A percentile compares a stretch with the other conserved stretches of the same genome.
Conservation (phyloP, 164 flowering plant species). For the Chimonanthus praecox region DNA sequence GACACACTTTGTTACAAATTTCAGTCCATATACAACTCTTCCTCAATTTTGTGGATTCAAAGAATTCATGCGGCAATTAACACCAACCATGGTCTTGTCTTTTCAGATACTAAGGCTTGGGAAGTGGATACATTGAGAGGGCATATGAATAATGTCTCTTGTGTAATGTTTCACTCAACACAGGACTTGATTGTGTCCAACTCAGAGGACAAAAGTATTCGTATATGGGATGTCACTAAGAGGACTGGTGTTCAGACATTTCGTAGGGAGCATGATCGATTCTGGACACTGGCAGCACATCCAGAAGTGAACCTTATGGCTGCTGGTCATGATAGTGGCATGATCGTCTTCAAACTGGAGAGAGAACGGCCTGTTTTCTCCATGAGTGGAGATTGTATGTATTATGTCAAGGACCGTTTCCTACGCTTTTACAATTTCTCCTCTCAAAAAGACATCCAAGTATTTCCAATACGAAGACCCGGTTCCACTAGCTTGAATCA, state of each 20-base stretch:
- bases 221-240: constrained; percentile 80
- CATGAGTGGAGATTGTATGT: constrained; percentile 63
- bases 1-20: background rate
- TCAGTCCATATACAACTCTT: background rate
- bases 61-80: background rate
- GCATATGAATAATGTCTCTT: constrained; percentile 92
- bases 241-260: constrained; percentile 87
- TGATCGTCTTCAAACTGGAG: constrained; percentile 91
- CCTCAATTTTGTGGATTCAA: background rate
- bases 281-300: constrained; percentile 79
- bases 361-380: constrained; percentile 87
- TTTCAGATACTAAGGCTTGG: constrained; percentile 94
- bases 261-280: constrained; percentile 80
- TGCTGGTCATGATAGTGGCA: constrained; percentile 91
- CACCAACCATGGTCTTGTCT: background rate
- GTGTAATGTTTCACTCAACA: constrained; percentile 78
- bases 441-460: constrained; percentile 68
- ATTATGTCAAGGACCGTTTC: constrained; percentile 75
- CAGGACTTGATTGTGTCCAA: constrained; percentile 73
- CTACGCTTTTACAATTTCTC: constrained; percentile 67
- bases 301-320: constrained; percentile 87
- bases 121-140: constrained; percentile 85
- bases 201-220: constrained; percentile 90
- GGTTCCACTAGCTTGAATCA: constrained; percentile 69
- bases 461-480: constrained; percentile 70